Conservation (phyloP, 805 yeast species). For the Metschnikowia hibisci region DNA sequence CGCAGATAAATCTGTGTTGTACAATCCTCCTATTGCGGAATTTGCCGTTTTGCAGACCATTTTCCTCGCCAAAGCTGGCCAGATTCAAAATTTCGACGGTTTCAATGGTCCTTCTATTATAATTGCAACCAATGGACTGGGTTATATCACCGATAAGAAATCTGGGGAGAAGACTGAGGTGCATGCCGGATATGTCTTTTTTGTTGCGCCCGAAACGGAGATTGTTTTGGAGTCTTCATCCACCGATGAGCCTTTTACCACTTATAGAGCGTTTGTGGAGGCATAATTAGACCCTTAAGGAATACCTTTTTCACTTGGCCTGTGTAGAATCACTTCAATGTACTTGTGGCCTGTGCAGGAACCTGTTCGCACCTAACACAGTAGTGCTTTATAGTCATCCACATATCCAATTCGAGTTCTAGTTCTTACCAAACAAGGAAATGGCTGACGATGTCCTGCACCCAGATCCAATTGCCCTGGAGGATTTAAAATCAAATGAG, state of each 20-base stretch:
- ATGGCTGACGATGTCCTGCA: too few species aligned
- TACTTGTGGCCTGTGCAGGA: too few species aligned
- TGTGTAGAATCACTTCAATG: too few species aligned
- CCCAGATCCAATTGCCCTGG: too few species aligned
- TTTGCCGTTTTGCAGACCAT: conserved; percentile 87
- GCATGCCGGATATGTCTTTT: conserved; percentile 74
- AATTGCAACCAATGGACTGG: conserved; percentile 79
- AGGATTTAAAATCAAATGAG: too few species aligned
- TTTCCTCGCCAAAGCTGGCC: conserved; percentile 45
- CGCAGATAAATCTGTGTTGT: conserved; percentile 58
- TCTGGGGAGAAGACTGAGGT: conserved; percentile 36
- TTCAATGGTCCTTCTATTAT: conserved; percentile 86
- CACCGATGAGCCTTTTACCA: conserved; percentile 51
- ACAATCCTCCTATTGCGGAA: conserved; percentile 96
- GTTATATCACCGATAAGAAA: conserved; percentile 48
- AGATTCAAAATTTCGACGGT: conserved; percentile 53
- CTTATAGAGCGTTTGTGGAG: conserved; percentile 90
- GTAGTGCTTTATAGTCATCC: too few species aligned
- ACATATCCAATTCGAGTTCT: too few species aligned
- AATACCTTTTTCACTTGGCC: background rate
- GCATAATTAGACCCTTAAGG: conserved; percentile 26
- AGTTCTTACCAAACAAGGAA: too few species aligned
- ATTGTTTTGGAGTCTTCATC: conserved; percentile 55
- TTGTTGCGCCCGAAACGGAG: conserved; percentile 73
- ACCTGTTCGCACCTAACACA: too few species aligned